Percentiles rank a stretch among this genome's conserved stretches.
Conservation (phyloP, 2,329 filamentous ascomycete species). For the Ascochyta fabae region DNA sequence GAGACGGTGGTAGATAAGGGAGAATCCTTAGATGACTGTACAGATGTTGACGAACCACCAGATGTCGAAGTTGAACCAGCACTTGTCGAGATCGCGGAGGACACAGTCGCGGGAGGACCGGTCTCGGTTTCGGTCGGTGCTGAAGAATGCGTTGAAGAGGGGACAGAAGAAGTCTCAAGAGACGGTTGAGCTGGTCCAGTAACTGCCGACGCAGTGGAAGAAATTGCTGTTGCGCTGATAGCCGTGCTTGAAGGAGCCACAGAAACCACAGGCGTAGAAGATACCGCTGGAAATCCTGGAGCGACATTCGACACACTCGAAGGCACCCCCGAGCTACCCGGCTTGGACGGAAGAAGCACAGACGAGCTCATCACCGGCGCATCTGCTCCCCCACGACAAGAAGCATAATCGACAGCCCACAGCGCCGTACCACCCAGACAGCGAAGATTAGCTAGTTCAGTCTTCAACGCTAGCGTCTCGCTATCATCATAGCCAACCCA, state of each 20-base stretch:
- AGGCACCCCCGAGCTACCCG: background rate
- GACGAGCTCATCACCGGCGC: background rate
- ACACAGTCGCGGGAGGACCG: too few species aligned
- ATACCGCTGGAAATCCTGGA: background rate
- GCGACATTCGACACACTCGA: background rate
- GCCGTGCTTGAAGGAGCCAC: background rate
- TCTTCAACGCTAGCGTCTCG: constrained; percentile 33
- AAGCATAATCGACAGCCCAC: constrained; percentile 31
- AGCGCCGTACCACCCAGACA: constrained; percentile 35
- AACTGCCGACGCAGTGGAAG: background rate
- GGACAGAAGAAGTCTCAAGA: background rate
- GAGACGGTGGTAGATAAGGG: background rate
- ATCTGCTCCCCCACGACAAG: constrained; percentile 6
- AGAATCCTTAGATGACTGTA: background rate
- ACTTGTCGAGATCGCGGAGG: too few species aligned
- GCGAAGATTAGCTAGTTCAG: constrained; percentile 27
- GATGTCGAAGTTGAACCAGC: background rate
- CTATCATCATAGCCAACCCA: constrained; percentile 53
- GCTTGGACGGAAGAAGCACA: background rate
- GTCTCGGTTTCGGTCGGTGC: too few species aligned
- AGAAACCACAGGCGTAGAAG: background rate
- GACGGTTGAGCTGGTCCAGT: background rate
- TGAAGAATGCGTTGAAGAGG: background rate
- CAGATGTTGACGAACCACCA: background rate
- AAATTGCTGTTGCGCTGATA: background rate